phyloP scores from a whole-genome alignment of 2,329 filamentous ascomycete species.

The Cladosporium sp. region DNA sequence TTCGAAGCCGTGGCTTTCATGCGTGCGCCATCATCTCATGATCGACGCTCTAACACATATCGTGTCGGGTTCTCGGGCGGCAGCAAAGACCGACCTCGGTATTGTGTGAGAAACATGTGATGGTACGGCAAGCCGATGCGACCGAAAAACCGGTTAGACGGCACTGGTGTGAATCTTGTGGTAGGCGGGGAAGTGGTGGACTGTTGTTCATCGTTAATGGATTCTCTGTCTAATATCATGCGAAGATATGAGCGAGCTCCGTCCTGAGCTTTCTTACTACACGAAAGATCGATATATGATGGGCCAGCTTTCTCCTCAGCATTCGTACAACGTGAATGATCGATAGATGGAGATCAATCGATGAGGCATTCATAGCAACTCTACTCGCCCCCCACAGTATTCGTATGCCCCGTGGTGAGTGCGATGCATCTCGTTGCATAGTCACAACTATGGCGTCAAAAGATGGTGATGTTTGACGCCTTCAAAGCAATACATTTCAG shows the following conservation, averaged over 20 bases:
- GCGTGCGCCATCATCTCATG: neutral
- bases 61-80: no score
- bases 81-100: neutral
- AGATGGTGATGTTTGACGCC: constrained; percentile 68
- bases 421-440: neutral
- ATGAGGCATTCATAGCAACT: no score
- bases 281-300: no score
- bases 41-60: neutral
- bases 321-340: neutral
- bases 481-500: constrained; percentile 78
- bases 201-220: neutral
- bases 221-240: neutral
- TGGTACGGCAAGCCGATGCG: neutral
- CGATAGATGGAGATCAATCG: neutral
- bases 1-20: neutral
- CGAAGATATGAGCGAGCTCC: neutral
- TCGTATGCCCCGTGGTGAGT: neutral
- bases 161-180: neutral
- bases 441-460: neutral
- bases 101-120: neutral
- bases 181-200: neutral
- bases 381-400: no score
- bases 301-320: no score
- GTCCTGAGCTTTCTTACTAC: neutral
- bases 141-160: neutral